Base-by-base conservation (phyloP, 2,329 filamentous ascomycete species). In the Pyrenochaeta sp. region DNA sequence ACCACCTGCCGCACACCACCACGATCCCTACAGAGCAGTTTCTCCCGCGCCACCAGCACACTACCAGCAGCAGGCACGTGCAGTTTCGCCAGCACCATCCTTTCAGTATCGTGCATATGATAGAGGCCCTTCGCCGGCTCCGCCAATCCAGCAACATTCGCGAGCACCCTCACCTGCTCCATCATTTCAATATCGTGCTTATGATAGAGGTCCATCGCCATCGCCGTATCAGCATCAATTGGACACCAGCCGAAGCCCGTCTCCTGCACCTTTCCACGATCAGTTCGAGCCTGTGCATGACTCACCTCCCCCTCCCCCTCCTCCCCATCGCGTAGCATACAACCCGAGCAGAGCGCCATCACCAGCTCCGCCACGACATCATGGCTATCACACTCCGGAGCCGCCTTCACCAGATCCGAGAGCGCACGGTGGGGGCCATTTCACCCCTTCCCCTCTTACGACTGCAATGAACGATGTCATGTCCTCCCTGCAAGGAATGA, bases 401-500 rank as follows among this genome's bases (percentile, higher is more conserved):
- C 88, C 88, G 2, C 86, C 86, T 3, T 92, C 91, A 4, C 87
- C 90, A 1, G 85, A 66, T 37, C 69, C 71, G 7, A 58, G 58
- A 49, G 47, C 63, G 15, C 56, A 53, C 37, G 18, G 36, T 27
- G 58, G 62, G 42, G 63, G 56, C 18, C 82, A 40, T 79, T 81
- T 33, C 73, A 99, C 95, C 0, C 95, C 95, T 1, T 98, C 95
- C 2, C 95, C 95, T 0, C 79, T 99, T 2, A 85, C 95, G 54
- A 92, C 93, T 74, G 95, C 95, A 1, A 99, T 99, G 92, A 94
- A 98, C 70, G 94, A 96, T 75, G 93, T 99, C 3, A 97, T 98
- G 87, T 92, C 95, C 61, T 96, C 95, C 50, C 78, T 99, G 37
- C 89, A 96, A 70, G 92, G 93, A 55, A 91, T 99, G 81, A 89